A percentile compares a stretch with the other conserved stretches of the same genome.
Conservation (phyloP, 768 basidiomycete genomes). For the Hygrophorus pudorinus region DNA sequence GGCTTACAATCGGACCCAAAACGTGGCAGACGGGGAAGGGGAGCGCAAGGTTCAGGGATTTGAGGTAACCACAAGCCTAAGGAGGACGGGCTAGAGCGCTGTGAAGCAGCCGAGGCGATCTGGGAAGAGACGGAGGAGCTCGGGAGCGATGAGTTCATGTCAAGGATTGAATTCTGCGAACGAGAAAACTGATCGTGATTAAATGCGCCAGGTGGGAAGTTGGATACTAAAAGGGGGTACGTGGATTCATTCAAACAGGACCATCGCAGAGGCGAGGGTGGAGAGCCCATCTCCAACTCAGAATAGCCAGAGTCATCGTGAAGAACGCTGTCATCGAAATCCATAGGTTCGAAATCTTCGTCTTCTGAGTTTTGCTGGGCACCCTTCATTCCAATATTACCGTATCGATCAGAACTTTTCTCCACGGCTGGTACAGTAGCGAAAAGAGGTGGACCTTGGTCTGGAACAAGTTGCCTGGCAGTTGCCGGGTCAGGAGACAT, state of each 20-base stretch:
- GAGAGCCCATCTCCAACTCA: conserved; percentile 7
- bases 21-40: not conserved
- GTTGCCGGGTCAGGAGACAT: too few species aligned
- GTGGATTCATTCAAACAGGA: not conserved
- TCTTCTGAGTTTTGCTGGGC: too few species aligned
- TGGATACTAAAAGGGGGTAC: conserved; percentile 2
- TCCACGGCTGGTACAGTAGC: not conserved
- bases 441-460: too few species aligned
- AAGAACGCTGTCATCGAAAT: not conserved
- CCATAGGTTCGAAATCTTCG: not conserved
- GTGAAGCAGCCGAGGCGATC: too few species aligned
- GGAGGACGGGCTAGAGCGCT: conserved; percentile 8
- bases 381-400: not conserved
- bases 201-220: conserved; percentile 4
- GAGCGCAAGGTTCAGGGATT: not conserved
- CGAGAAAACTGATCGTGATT: conserved; percentile 2
- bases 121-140: too few species aligned
- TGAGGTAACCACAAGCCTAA: conserved; percentile 6
- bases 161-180: not conserved
- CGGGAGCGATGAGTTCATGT: conserved; percentile 4
- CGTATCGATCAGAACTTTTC: not conserved
- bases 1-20: not conserved
- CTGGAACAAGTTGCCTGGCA: too few species aligned
- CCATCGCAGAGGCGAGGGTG: not conserved
- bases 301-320: not conserved